Base-by-base conservation (phyloP, 805 yeast genomes). In the Kodamaea lidongshanica region DNA sequence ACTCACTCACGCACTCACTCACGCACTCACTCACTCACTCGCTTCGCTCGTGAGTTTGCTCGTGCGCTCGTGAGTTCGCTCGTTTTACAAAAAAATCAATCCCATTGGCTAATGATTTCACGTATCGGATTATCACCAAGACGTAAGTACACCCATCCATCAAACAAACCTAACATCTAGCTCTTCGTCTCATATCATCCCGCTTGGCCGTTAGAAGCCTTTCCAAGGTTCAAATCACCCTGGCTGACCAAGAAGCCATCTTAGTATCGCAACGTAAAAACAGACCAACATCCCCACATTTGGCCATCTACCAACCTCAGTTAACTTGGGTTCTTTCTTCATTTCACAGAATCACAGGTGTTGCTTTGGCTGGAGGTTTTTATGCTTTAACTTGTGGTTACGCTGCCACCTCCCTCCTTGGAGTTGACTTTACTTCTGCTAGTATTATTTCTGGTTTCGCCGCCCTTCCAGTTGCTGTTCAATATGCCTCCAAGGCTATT, bases 231-330 rank as follows among this genome's bases (percentile, higher is more conserved):
- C 54, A 58, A 43, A 70, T 86, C 28, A 61, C 84, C 19, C 66
- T 68, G 23, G 72, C 63, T 15, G 74, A 75, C 44, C 94, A 82
- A 48, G 72, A 81, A 42, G 72, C 71, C 19, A 68, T 87, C 34
- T 71, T 89, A 39, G 70, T 75, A 34, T 76, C 77, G 32, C 97
- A 89, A 68, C 77, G 98, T 60, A 73, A 68, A 43, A 73, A 76
- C 64, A 79, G 98, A 65, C 97, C 97, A 19, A 61, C 73, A 10
- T 86, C 96, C 17, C 97, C 97, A 34, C 94, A 89, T 58, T 69
- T 89, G 52, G 64, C 77, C 39, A 88, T 92, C 54, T 89, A 89
- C 67, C 71, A 88, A 65, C 94, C 94, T 25, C 96, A 92, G 66
- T 54, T 89, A 42, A 84, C 97, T 14, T 74, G 81, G 82, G 62